A percentile compares a stretch with the other conserved stretches of the same genome.
phyloP scores from a whole-genome alignment of 805 yeast species.

The Pichia nakasei region DNA sequence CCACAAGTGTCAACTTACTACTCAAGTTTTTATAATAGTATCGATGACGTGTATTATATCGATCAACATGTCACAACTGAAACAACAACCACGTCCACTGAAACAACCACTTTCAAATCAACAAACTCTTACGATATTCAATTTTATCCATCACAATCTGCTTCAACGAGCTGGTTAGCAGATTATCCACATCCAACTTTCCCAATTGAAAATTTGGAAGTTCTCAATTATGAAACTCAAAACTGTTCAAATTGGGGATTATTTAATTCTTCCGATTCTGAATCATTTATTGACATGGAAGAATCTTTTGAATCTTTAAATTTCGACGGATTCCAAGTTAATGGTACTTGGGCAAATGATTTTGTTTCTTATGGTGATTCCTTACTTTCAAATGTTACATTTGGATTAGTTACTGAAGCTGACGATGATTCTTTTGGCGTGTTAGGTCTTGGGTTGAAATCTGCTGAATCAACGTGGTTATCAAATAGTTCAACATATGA shows the following conservation, averaged over 20 bases:
- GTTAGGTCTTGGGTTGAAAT: constrained; percentile 56
- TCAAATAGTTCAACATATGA: constrained; percentile 29
- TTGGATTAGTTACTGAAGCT: constrained; percentile 60
- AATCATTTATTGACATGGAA: constrained; percentile 26
- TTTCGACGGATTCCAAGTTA: constrained; percentile 34
- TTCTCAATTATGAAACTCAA: constrained; percentile 8
- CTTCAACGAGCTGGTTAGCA: constrained; percentile 4
- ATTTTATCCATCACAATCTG: constrained; percentile 6
- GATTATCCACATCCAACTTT: constrained; percentile 10
- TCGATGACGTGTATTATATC: constrained; percentile 8
- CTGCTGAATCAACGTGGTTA: constrained; percentile 46
- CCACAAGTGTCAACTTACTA: background rate
- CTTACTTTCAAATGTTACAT: constrained; percentile 39
- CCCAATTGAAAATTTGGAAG: constrained; percentile 1
- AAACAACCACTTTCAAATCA: background rate
- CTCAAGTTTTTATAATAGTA: constrained; percentile 6
- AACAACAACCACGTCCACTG: background rate
- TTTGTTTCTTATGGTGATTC: constrained; percentile 39
- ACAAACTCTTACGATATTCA: constrained; percentile 3
- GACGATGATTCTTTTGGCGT: constrained; percentile 50
- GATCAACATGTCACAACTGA: constrained; percentile 8
- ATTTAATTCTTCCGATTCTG: constrained; percentile 30
- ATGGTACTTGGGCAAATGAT: constrained; percentile 50
- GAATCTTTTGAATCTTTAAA: constrained; percentile 31
- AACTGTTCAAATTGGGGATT: constrained; percentile 35